Evolutionary conservation across 495 filamentous ascomycete genomes (phyloP).

Genomic region (Lophiotrema nucula): DNA sequence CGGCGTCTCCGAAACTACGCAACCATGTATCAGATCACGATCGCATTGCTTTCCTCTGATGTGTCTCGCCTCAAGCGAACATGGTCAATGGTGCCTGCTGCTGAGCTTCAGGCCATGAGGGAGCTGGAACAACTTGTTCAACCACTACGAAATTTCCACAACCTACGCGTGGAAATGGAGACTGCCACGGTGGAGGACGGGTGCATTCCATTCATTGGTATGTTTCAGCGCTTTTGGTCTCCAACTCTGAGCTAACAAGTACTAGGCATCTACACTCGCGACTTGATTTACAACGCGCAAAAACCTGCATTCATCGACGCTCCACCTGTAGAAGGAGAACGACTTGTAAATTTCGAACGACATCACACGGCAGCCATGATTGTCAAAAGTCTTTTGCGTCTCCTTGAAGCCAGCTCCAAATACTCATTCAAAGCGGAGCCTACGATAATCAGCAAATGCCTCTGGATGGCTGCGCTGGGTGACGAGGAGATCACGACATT

Average conservation of each 20-base stretch:
- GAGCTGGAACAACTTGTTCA: conserved; percentile 84
- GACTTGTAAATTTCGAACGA: conserved; percentile 92
- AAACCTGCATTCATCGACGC: conserved; percentile 71
- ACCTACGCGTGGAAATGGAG: conserved; percentile 90
- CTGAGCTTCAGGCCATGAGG: conserved; percentile 68
- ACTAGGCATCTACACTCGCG: conserved; percentile 80
- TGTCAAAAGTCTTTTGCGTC: conserved; percentile 83
- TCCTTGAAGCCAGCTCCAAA: conserved; percentile 79
- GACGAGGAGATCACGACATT: conserved; percentile 73
- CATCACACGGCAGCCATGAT: conserved; percentile 87
- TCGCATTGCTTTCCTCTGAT: conserved; percentile 84
- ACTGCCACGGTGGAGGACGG: conserved; percentile 69
- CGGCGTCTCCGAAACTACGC: conserved; percentile 89
- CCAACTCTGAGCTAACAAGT: background rate
- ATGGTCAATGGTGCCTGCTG: conserved; percentile 72
- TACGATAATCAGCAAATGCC: conserved; percentile 81
- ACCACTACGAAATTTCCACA: conserved; percentile 87
- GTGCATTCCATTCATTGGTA: conserved; percentile 95
- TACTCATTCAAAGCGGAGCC: conserved; percentile 84
- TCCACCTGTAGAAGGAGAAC: conserved; percentile 62
- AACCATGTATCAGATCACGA: conserved; percentile 91
- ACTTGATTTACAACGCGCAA: conserved; percentile 94
- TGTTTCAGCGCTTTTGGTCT: conserved; percentile 31
- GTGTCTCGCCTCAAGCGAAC: conserved; percentile 72
- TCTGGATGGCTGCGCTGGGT: conserved; percentile 88